phyloP scores from a whole-genome alignment of 2,329 filamentous ascomycete species.

The Aspergillus fijiensis region DNA sequence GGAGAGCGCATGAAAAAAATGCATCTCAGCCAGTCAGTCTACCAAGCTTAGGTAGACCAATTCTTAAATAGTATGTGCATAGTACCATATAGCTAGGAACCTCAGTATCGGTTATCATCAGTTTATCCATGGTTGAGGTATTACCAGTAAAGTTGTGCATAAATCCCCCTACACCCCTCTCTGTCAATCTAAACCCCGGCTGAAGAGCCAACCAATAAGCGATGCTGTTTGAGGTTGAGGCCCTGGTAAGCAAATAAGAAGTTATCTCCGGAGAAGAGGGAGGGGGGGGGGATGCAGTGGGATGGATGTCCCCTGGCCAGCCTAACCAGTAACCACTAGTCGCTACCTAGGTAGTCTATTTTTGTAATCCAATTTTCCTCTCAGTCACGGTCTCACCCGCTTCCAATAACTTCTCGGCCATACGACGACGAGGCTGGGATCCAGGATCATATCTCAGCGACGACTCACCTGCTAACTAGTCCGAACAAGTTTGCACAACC shows the following conservation, averaged over 20 bases:
- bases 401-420: not conserved
- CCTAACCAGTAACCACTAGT: too few relatives aligned
- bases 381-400: not conserved
- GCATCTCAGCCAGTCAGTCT: not conserved
- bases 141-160: not conserved
- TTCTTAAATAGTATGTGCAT: too few relatives aligned
- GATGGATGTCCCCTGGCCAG: too few relatives aligned
- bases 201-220: too few relatives aligned
- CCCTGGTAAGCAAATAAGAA: too few relatives aligned
- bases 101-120: too few relatives aligned
- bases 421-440: not conserved
- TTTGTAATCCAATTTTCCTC: too few relatives aligned
- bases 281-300: too few relatives aligned
- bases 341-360: too few relatives aligned
- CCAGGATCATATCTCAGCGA: not conserved
- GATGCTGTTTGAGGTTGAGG: too few relatives aligned
- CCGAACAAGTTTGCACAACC: not conserved
- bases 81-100: too few relatives aligned
- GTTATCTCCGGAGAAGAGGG: too few relatives aligned
- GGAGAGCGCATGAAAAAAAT: not conserved
- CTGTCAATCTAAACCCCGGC: not conserved
- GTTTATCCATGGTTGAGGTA: not conserved
- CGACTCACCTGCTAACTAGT: not conserved
- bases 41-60: not conserved
- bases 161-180: not conserved